Base-by-base conservation (phyloP, 148 eudicot species). In the Vaccinium macrocarpon region DNA sequence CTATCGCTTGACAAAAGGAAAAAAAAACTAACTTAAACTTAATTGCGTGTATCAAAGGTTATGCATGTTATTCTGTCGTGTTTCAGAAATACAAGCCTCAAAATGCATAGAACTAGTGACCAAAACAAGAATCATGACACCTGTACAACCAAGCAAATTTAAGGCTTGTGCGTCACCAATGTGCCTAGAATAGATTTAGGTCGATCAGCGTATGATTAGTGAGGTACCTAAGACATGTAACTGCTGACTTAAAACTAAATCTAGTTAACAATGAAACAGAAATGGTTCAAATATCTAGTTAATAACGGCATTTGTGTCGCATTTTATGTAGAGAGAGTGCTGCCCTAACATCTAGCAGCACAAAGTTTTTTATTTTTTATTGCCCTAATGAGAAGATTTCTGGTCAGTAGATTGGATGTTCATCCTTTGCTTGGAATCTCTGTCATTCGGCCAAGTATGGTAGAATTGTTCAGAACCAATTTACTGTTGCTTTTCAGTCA, bases 221-320 rank as follows among this genome's bases (percentile, higher is more conserved):
- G 68, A 61, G 68, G 27, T 21, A n/a, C 6, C 75, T 12, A 73
- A 5, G 21, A 11, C 49, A 35, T 73, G 77, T 1, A 73, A 73
- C 27, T 32, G 46, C 46, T 29, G n/a, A 25, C 55, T n/a, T 19
- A 46, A 48, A 52, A 11, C 79, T 5, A 51, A 23, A 23, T 53
- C 79, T 25, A 27, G 35, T 27, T 71, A 38, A 12, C 76, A 57
- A 16, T 42, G 80, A 3, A 3, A 42, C 46, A 42, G 64, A 56
- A 55, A 75, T 49, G 57, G 85, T 73, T 89, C 50, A 75, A 48
- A 46, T 23, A 9, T 53, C 79, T 25, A 27, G 35, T 27, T 71
- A 38, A 16, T 79, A 57, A 16, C 29, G 80, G 57, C 53, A 19
- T 51, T 48, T 76, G 35, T 8, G 14, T 49, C 18, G 13, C n/a